These are phyloP conservation scores for Nicotiana knightiana DNA, from an alignment of 257 asterid species.

Conservation along the genomic window DNA sequence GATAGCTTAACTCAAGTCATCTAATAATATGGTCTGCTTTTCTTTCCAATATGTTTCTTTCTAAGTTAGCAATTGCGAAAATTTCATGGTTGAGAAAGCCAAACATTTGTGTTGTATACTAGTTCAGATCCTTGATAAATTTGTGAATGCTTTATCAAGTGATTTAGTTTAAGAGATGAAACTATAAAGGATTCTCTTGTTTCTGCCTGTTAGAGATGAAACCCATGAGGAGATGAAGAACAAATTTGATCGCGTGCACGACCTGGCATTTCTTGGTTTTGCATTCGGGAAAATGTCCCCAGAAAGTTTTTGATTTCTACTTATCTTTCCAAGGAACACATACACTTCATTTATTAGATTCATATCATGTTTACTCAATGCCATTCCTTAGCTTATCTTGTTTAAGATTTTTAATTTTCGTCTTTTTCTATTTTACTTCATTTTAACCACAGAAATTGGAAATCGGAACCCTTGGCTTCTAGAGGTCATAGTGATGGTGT, in stretches of 20 bases:
- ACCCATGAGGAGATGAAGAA: neutral
- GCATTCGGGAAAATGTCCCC: neutral
- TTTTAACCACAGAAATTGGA: conserved; percentile 56
- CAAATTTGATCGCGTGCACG: neutral
- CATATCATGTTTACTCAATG: neutral
- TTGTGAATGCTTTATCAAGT: neutral
- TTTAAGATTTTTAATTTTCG: neutral
- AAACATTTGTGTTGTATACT: neutral
- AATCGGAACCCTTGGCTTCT: conserved; percentile 53
- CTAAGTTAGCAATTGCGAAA: neutral
- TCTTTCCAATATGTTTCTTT: neutral
- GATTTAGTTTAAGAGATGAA: neutral
- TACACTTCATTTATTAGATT: neutral
- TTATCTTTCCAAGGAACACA: neutral
- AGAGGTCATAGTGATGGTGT: conserved; percentile 80
- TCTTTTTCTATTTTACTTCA: neutral
- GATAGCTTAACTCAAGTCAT: neutral
- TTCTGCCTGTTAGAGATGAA: neutral
- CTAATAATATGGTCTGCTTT: neutral
- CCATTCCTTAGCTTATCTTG: neutral
- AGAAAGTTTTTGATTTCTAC: neutral
- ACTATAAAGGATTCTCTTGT: neutral
- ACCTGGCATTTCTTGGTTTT: neutral
- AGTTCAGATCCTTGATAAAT: neutral
- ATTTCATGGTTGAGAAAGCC: neutral